Percentiles rank a stretch among this genome's conserved stretches.
phyloP scores from a whole-genome alignment of 2,329 filamentous ascomycete species.

The Hymenoscyphus repandus region DNA sequence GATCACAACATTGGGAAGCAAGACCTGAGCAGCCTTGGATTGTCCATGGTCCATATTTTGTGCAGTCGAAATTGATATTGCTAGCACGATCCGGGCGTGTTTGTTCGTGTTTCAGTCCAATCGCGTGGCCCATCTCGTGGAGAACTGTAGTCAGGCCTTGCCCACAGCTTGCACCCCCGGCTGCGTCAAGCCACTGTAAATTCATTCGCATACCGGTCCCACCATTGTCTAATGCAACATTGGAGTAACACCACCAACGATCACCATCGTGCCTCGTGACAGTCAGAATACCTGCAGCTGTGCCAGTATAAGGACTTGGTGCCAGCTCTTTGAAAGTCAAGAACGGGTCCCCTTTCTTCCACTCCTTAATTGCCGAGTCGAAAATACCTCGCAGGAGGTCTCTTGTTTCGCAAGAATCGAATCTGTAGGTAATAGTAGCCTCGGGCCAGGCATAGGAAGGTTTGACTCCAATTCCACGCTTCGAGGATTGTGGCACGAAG shows the following conservation, averaged over 20 bases:
- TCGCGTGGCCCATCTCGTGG: conserved; percentile 1
- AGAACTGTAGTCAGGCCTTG: not conserved
- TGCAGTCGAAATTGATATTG: conserved; percentile 1
- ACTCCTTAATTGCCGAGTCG: not conserved
- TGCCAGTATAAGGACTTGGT: conserved; percentile 1
- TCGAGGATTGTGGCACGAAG: not conserved
- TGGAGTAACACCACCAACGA: not conserved
- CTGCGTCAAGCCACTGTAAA: not conserved
- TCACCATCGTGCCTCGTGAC: not conserved
- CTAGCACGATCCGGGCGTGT: not conserved
- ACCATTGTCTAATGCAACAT: not conserved
- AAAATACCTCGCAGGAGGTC: not conserved
- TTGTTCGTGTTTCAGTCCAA: conserved; percentile 1
- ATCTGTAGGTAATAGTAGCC: conserved; percentile 1
- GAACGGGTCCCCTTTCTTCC: conserved; percentile 2
- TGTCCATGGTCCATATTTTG: conserved; percentile 1
- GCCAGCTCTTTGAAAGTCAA: conserved; percentile 1
- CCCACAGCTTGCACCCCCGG: not conserved
- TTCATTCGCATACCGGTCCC: conserved; percentile 1
- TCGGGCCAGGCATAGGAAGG: conserved; percentile 1
- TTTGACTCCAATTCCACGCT: conserved; percentile 1
- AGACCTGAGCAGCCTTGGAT: not conserved
- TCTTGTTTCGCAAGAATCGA: conserved; percentile 4
- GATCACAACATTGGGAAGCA: not conserved
- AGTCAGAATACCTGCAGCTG: not conserved